Percentiles rank a stretch among this genome's conserved stretches.
These are phyloP conservation scores for Vigna reflexopilosa DNA, from an alignment of 306 rosid species.

Conservation along the genomic window DNA sequence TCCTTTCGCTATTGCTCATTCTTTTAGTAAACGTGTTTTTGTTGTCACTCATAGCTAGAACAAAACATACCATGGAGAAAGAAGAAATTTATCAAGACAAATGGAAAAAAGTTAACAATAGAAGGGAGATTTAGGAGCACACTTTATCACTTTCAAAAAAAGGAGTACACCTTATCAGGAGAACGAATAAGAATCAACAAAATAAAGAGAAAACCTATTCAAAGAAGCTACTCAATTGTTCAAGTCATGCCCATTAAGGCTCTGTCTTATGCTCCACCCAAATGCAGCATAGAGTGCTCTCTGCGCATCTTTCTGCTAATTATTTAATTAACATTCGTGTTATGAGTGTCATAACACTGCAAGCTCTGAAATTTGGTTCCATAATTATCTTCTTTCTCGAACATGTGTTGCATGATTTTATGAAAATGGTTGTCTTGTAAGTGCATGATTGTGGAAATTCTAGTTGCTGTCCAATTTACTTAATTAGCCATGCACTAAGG, in stretches of 20 bases:
- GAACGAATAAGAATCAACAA: too few relatives aligned
- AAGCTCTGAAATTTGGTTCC: background rate
- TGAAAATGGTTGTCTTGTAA: background rate
- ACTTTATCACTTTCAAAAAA: too few relatives aligned
- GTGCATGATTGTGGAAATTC: background rate
- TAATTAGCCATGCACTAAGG: constrained; percentile 23
- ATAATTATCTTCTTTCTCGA: background rate
- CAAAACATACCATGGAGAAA: too few relatives aligned
- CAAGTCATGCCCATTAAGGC: too few relatives aligned
- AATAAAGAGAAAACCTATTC: too few relatives aligned
- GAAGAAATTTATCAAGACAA: too few relatives aligned
- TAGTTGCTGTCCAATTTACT: constrained; percentile 16
- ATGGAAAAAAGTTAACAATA: too few relatives aligned
- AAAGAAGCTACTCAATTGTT: too few relatives aligned
- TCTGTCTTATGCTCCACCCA: background rate
- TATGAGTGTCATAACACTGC: constrained; percentile 21
- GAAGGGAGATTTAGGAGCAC: too few relatives aligned
- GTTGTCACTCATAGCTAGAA: background rate
- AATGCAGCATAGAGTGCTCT: background rate
- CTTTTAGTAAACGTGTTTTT: constrained; percentile 18
- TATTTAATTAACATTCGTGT: constrained; percentile 3
- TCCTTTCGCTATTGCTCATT: background rate
- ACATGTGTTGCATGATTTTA: background rate
- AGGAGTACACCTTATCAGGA: too few relatives aligned
- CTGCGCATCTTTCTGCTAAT: constrained; percentile 15